phyloP scores from a whole-genome alignment of 352 stramenopile genomes.

The Globisporangium spiculum region DNA sequence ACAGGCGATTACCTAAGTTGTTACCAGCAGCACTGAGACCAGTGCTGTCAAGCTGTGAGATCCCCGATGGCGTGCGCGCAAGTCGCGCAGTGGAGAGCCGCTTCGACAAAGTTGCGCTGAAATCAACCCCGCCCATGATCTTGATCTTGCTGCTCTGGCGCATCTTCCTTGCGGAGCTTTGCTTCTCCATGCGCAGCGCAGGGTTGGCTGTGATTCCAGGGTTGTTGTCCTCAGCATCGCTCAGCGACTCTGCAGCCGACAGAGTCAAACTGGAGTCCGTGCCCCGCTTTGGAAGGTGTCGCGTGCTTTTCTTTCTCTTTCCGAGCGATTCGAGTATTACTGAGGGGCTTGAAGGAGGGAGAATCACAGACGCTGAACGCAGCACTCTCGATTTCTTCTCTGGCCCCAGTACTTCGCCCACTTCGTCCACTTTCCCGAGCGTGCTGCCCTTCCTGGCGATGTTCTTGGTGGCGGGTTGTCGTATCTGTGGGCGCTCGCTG shows the following conservation, averaged over 20 bases:
- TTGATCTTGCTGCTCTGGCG: constrained; percentile 11
- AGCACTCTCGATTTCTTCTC: not conserved
- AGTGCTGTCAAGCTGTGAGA: not conserved
- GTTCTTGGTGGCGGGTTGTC: not conserved
- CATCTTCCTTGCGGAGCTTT: constrained; percentile 1
- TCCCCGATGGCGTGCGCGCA: not conserved
- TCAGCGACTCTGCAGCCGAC: not conserved
- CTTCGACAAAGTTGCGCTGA: constrained; percentile 4
- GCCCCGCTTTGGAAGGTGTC: not conserved
- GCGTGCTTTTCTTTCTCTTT: not conserved
- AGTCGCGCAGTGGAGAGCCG: not conserved
- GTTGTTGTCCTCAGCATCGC: not conserved
- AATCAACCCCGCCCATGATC: not conserved
- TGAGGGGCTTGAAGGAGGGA: not conserved
- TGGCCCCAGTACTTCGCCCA: not conserved
- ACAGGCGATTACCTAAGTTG: not conserved
- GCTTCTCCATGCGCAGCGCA: constrained; percentile 1
- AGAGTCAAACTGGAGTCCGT: not conserved
- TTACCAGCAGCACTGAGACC: not conserved
- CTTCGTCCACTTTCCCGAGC: not conserved
- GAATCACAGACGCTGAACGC: not conserved
- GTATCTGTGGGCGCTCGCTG: not conserved
- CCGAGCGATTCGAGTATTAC: not conserved
- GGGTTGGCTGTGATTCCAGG: not conserved
- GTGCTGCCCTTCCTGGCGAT: not conserved